A percentile compares a stretch with the other conserved stretches of the same genome.
Evolutionary conservation across 176 grass and related monocot genomes (phyloP).

Genomic region (Cenchrus purpureus): DNA sequence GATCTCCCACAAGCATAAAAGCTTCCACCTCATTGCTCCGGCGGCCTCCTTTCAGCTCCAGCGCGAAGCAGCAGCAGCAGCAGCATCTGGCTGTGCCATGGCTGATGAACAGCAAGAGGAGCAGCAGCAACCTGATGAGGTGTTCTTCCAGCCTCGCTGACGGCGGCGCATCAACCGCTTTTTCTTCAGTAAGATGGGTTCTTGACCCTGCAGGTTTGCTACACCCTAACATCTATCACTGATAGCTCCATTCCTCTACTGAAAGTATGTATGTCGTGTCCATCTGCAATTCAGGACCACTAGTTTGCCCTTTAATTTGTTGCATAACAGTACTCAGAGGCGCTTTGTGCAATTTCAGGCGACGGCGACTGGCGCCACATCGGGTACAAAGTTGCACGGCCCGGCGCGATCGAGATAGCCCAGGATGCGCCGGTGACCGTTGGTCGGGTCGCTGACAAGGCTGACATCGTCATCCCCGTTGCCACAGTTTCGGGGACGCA

Average conservation of each 20-base stretch:
- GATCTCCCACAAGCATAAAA: too few relatives aligned
- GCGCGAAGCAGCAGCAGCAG: not conserved
- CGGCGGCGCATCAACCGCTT: not conserved
- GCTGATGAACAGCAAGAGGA: not conserved
- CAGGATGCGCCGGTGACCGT: constrained; percentile 64
- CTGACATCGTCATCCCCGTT: constrained; percentile 75
- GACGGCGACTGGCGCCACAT: constrained; percentile 79
- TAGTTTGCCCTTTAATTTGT: not conserved
- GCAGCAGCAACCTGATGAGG: constrained; percentile 18
- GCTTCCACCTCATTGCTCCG: not conserved
- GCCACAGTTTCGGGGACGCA: constrained; percentile 80
- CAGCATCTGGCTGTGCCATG: not conserved
- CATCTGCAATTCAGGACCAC: not conserved
- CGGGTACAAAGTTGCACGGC: constrained; percentile 68
- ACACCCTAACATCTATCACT: not conserved
- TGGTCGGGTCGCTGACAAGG: constrained; percentile 65
- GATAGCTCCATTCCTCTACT: not conserved
- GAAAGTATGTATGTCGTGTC: not conserved
- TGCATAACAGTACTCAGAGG: not conserved
- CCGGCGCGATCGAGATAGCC: constrained; percentile 70
- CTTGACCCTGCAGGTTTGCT: constrained; percentile 51
- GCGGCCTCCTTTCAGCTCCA: not conserved
- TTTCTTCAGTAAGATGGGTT: constrained; percentile 56
- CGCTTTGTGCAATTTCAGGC: constrained; percentile 43
- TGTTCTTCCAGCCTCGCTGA: constrained; percentile 23